Evolutionary conservation across 768 basidiomycete genomes (phyloP).

Genomic region (Russula olivacea): DNA sequence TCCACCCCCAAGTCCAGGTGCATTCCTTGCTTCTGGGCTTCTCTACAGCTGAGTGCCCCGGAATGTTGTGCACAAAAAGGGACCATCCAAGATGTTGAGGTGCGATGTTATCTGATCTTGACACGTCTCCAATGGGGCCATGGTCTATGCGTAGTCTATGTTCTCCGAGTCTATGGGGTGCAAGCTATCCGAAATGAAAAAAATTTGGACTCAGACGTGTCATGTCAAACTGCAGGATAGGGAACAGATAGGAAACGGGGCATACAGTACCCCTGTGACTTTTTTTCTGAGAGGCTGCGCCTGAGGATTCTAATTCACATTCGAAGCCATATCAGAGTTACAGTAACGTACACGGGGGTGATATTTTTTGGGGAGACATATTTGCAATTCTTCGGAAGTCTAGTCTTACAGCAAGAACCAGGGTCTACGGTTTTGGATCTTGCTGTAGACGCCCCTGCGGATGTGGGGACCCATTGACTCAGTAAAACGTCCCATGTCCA

Average conservation of each 20-base stretch:
- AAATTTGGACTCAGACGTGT: neutral
- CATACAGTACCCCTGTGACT: slow-evolving; percentile 11
- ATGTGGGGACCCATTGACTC: neutral
- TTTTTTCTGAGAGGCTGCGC: neutral
- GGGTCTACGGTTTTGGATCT: too few relatives aligned
- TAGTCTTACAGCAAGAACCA: neutral
- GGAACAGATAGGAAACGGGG: neutral
- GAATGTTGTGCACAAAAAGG: neutral
- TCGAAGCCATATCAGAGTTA: neutral
- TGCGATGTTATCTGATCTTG: slow-evolving; percentile 7
- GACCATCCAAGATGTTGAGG: neutral
- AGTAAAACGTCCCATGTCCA: neutral
- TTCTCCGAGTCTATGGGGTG: neutral
- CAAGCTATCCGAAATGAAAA: slow-evolving; percentile 1
- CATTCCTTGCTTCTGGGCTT: neutral
- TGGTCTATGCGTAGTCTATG: neutral
- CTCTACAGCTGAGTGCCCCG: neutral
- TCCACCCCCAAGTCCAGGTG: neutral
- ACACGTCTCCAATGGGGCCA: neutral
- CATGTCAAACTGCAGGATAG: slow-evolving; percentile 1
- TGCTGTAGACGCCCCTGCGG: neutral
- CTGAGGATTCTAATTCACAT: neutral
- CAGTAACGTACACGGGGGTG: slow-evolving; percentile 4
- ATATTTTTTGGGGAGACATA: neutral
- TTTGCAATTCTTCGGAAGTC: slow-evolving; percentile 13